phyloP scores from a whole-genome alignment of 108 stramenopile species.

The Aurantiochytrium sp. region DNA sequence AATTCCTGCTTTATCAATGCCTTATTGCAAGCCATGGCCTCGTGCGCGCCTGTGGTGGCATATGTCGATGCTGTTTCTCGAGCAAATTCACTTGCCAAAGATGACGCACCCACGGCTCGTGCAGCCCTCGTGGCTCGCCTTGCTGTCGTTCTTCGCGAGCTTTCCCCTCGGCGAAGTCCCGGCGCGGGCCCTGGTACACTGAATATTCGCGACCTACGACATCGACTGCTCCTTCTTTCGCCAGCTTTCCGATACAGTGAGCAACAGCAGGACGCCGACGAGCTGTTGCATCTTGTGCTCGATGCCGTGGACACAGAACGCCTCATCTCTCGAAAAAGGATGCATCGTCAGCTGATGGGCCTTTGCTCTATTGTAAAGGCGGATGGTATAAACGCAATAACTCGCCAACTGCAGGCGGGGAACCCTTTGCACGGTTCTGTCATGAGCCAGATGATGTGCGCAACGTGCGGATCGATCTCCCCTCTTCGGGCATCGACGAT shows the following conservation, averaged over 20 bases:
- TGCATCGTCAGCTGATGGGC: background rate
- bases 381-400: background rate
- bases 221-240: background rate
- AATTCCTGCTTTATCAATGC: conserved; percentile 1
- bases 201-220: background rate
- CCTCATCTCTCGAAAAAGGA: background rate
- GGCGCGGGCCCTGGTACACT: background rate
- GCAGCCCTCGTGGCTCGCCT: background rate
- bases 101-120: background rate
- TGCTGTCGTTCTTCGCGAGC: background rate
- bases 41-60: background rate
- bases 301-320: background rate
- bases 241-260: background rate
- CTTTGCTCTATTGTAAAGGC: background rate
- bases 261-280: conserved; percentile 10
- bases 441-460: conserved; percentile 8
- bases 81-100: background rate
- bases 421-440: background rate
- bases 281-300: background rate
- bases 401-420: background rate
- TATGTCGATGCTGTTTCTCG: background rate
- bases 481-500: background rate
- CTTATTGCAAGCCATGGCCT: background rate
- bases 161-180: background rate
- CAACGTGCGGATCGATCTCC: background rate